Evolutionary conservation across 148 eudicot species (phyloP), one percentile per base, ranked within the genome.

Genomic region (Cornus controversa): DNA sequence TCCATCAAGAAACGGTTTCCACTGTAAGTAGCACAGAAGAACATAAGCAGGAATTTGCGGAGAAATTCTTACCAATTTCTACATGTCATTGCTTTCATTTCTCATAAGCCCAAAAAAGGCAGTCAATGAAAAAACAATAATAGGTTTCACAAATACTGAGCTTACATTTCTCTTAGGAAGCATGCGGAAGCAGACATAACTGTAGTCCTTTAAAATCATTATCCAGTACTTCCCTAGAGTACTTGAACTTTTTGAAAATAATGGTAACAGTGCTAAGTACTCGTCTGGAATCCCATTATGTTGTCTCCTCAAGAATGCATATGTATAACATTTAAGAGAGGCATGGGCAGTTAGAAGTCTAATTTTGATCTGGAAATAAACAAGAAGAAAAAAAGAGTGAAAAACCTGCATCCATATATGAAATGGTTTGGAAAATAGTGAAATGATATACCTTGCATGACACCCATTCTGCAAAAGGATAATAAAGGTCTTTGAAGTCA

Each of bases 401-500:
- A 40, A 40, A 40, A 40, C 8, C 60, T 1, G 22, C 0, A 0
- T 15, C 60, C 60, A 22, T 42, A 2, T 3, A 37, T 23, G 11
- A 13, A 23, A 47, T 72, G 71, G 71, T 4, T 75, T 34, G 60
- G 22, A 54, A 69, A 71, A 60, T 34, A 82, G 40, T 62, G 25
- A 72, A 76, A 73, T 23, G 70, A 42, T 22, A 75, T 70, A 96
- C 99, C 99, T 96, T 96, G 90, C 97, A 90, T 47, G 99, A 93
- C 27, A 96, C 98, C 99, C 99, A 96, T 83, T 96, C 99, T 29
- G 99, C 99, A 88, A 89, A 96, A 73, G 98, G 99, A 87, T 93
- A 93, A 77, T 90, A 96, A 66, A 96, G 97, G 84, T 90, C 95
- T 80, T 90, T 92, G 80, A 96, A 96, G 81, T 96, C 96, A 84